Evolutionary conservation across 345 rosid species (phyloP).

Genomic region (Populus nigra): DNA sequence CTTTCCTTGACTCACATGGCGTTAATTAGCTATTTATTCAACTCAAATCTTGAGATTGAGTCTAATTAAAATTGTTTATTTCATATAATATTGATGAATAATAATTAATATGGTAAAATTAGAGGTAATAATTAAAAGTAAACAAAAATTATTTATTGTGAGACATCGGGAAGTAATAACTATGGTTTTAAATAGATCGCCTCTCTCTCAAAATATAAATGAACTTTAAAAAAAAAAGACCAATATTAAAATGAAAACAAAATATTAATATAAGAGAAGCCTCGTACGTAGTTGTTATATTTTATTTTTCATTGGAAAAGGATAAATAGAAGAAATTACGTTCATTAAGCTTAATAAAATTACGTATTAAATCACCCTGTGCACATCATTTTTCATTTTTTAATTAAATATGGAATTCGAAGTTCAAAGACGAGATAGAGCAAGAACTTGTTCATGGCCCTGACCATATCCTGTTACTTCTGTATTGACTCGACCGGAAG

Average conservation of each 20-base stretch:
- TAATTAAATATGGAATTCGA: not conserved
- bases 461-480: conserved; percentile 1
- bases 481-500: not conserved
- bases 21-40: too few relatives aligned
- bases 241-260: not conserved
- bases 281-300: not conserved
- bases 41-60: too few relatives aligned
- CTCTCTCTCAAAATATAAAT: not conserved
- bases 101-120: too few relatives aligned
- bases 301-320: not conserved
- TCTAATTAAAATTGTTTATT: too few relatives aligned
- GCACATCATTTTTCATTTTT: not conserved
- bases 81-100: too few relatives aligned
- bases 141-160: too few relatives aligned
- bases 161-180: too few relatives aligned
- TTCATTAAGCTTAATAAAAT: not conserved
- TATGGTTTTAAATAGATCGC: too few relatives aligned
- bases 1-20: too few relatives aligned
- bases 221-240: not conserved
- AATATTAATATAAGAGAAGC: not conserved
- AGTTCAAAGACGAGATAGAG: conserved; percentile 40
- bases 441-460: conserved; percentile 24
- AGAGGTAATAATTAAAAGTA: too few relatives aligned
- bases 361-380: not conserved
- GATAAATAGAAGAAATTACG: not conserved